Evolutionary conservation across 2,329 filamentous ascomycete genomes (phyloP), one percentile per base, ranked within the genome.

Genomic region (Chlorencoelia australis): DNA sequence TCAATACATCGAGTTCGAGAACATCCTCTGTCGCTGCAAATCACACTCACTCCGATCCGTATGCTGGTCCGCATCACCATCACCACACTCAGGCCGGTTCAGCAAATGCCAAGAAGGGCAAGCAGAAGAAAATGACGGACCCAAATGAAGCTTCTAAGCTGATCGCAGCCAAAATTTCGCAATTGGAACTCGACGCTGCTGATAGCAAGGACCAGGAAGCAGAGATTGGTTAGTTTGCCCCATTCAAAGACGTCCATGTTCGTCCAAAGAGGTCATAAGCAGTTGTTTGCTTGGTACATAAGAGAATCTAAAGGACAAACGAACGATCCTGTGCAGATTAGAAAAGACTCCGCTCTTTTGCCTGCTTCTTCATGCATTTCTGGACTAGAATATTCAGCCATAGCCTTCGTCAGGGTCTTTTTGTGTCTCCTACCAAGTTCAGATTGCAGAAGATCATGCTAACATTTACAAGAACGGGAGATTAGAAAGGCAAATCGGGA

Each of bases 141-240:
- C 82, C 85, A 14, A 84, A 76, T 52, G 91, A 96, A 62, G 87
- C 88, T 30, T 86, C 86, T 43, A 93, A 94, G 62, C 73, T 95
- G 46, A 74, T 98, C 34, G 82, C 88, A 45, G 86, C 88, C 44
- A 86, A 93, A 56, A 95, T 98, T 57, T 89, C 87, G 15, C 91
- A 96, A 64, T 68, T 98, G 41, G 91, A 98, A 61, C 82, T 86
- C 45, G 88, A 95, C 68, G 84, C 82, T 33, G 87, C 87, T 8
- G 85, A 86, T 41, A 88, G 94, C 59, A 94, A 93, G 61, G 89
- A 93, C 61, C 86, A 95, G 62, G 88, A 95, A 63, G 76, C 82
- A 43, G 91, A 96, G 67, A 95, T 98, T 58, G 86, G 87, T 94
- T 67, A 57, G 78, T 72, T 26, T 33, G 41, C 35, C 41, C 48